Conservation (phyloP, 805 yeast genomes). For the Debaryomyces maramus region DNA sequence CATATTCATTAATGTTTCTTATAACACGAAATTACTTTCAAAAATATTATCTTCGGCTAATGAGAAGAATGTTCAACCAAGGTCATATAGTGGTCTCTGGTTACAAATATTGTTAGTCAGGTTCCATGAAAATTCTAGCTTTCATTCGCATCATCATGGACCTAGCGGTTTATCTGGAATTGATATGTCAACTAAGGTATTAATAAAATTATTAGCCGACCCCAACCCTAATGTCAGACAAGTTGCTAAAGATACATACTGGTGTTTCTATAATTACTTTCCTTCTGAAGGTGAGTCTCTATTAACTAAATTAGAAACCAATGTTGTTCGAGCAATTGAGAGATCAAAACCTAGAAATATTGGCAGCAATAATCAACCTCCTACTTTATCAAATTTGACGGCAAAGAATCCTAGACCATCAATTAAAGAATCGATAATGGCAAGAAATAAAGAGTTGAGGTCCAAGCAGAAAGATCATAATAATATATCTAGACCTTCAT, state of each 20-base stretch:
- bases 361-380: constrained; percentile 4
- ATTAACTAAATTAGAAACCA: constrained; percentile 41
- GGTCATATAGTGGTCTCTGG: constrained; percentile 71
- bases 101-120: constrained; percentile 59
- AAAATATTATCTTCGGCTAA: constrained; percentile 51
- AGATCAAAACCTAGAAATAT: constrained; percentile 49
- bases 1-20: constrained; percentile 55
- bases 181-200: constrained; percentile 49
- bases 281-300: constrained; percentile 51
- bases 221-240: constrained; percentile 82
- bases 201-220: constrained; percentile 67
- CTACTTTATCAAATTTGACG: background rate
- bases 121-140: constrained; percentile 38
- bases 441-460: constrained; percentile 42
- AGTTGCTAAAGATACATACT: constrained; percentile 67
- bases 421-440: constrained; percentile 46
- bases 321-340: constrained; percentile 59
- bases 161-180: constrained; percentile 16
- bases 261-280: constrained; percentile 62
- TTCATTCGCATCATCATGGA: constrained; percentile 30
- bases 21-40: constrained; percentile 50
- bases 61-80: constrained; percentile 73
- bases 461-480: constrained; percentile 18
- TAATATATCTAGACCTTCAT: constrained; percentile 19
- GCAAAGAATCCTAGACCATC: constrained; percentile 42